These are phyloP conservation scores for Cercospora citrullina DNA, from an alignment of 2,329 filamentous ascomycete species.

Conservation along the genomic window DNA sequence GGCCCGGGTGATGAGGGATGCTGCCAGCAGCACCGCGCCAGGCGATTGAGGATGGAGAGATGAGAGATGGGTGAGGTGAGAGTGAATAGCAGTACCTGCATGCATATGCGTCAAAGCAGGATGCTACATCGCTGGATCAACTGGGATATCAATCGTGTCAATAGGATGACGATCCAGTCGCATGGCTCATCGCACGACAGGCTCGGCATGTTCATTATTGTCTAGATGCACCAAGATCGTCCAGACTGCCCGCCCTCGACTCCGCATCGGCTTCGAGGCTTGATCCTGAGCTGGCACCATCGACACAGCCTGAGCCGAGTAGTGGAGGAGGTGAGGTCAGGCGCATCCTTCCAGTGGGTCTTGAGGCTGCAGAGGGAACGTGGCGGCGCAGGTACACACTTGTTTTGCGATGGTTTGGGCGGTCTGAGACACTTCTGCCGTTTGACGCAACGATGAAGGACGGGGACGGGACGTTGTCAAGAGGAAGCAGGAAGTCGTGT, in stretches of 20 bases:
- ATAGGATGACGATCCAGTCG: neutral
- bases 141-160: conserved; percentile 3
- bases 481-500: neutral
- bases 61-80: neutral
- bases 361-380: neutral
- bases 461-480: neutral
- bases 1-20: neutral
- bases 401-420: neutral
- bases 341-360: conserved; percentile 4
- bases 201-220: neutral
- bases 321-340: neutral
- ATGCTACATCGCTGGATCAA: neutral
- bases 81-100: neutral
- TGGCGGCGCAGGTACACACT: neutral
- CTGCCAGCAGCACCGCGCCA: conserved; percentile 2
- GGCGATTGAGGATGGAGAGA: neutral
- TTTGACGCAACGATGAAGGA: neutral
- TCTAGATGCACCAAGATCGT: conserved; percentile 15
- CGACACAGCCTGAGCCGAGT: conserved; percentile 5
- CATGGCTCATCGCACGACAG: neutral
- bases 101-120: neutral
- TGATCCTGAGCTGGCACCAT: conserved; percentile 1
- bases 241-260: conserved; percentile 9
- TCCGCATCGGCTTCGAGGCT: conserved; percentile 10
- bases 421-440: conserved; percentile 1